phyloP scores from a whole-genome alignment of 441 rosid genomes.

The Bruguiera hainesii region DNA sequence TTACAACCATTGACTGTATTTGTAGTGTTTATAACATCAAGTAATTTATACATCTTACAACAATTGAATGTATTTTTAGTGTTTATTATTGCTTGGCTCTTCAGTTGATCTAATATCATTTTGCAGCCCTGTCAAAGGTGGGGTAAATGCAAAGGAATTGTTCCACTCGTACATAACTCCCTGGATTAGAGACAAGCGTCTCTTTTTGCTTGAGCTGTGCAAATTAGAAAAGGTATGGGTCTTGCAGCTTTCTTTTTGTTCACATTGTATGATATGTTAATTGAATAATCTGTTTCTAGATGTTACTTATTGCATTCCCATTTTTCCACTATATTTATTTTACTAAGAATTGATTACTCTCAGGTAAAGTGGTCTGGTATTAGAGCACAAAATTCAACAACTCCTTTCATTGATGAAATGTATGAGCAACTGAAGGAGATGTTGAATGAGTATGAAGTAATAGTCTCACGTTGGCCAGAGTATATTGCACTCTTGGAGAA shows the following conservation, averaged over 20 bases:
- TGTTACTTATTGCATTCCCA: not conserved
- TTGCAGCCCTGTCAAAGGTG: conserved; percentile 74
- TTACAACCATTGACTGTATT: not conserved
- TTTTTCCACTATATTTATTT: not conserved
- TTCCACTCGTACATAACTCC: conserved; percentile 65
- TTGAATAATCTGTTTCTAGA: not conserved
- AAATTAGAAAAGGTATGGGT: conserved; percentile 70
- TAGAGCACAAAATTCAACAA: conserved; percentile 59
- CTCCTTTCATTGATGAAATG: conserved; percentile 90
- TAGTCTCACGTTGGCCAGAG: conserved; percentile 87
- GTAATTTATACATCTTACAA: conserved; percentile 31
- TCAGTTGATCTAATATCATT: conserved; percentile 24
- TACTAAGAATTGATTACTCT: conserved; percentile 24
- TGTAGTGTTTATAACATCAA: conserved; percentile 32
- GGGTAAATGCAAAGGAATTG: conserved; percentile 80
- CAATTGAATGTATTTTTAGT: not conserved
- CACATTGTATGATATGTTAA: not conserved
- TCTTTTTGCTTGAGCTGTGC: conserved; percentile 67
- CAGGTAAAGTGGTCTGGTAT: conserved; percentile 72
- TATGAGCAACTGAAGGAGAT: conserved; percentile 58
- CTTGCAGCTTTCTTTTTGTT: conserved; percentile 3
- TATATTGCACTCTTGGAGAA: conserved; percentile 65
- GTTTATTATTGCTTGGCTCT: conserved; percentile 2
- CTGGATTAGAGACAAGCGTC: conserved; percentile 86
- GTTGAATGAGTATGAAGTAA: conserved; percentile 69